Evolutionary conservation across 768 basidiomycete species (phyloP), one percentile per base, ranked within the genome.

Genomic region (Saitozyma podzolica): DNA sequence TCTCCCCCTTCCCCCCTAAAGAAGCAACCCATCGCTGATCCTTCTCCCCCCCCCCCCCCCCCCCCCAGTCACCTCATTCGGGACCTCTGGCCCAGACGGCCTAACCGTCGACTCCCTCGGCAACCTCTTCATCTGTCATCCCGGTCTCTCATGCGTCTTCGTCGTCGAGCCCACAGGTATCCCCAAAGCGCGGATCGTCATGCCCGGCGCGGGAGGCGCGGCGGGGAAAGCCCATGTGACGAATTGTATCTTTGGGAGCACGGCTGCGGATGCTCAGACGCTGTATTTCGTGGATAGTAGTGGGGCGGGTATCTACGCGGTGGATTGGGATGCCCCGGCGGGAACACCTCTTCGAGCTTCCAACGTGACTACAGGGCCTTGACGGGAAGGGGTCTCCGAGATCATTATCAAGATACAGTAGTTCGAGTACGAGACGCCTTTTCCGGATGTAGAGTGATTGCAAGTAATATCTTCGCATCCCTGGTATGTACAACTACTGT

Each of bases 91-190:
- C 16, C 66, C 66, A 9, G 66, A 68, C 56, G 66, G 66, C 6
- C 16, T 68, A 40, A 68, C 63, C 13, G 59, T 68, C 42, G 66
- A 68, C 37, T 45, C 37, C 8, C 48, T 61, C 47, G 63, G 63
- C n/a, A 68, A 68, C 51, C 54, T 68, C 9, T 68, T 68, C 60
- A 62, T 68, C 56, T 68, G 66, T 40, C 59, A 61, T 45, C 63
- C 66, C 10, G 40, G 51, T 41, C 50, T 68, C 9, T 41, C 45
- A 8, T 68, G 47, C n/a, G 65, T 68, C 51, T 68, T 68, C 42
- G 66, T 68, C 8, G 63, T 68, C 40, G 37, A 19, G 8, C 55
- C 37, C 8, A 40, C 45, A 17, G 66, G 66, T 7, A 19, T 64
- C 11, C 66, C 66, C 20, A 16, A 59, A 9, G 66, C 66, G 16